These are phyloP conservation scores for Polyplosphaeria fusca DNA, from an alignment of 495 filamentous ascomycete genomes.

Conservation along the genomic window DNA sequence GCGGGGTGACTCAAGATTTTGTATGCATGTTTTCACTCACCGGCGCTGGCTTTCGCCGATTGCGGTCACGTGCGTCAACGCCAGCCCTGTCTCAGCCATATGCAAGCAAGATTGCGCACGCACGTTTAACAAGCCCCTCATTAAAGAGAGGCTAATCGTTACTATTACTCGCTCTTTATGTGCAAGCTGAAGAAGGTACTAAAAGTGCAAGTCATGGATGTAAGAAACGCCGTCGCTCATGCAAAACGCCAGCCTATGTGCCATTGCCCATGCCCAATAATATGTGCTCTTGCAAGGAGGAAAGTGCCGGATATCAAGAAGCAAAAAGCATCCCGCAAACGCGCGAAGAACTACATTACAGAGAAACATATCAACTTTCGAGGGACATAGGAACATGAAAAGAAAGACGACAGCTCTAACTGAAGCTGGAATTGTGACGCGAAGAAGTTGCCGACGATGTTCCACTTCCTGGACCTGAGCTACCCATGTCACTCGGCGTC, in stretches of 20 bases:
- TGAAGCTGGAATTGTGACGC: slow-evolving; percentile 30
- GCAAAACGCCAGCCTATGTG: slow-evolving; percentile 21
- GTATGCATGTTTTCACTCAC: slow-evolving; percentile 4
- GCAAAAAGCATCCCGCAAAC: no score
- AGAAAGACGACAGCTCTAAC: neutral
- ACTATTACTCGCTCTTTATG: slow-evolving; percentile 4
- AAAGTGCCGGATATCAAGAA: no score
- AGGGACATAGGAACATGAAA: no score
- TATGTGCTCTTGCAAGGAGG: neutral
- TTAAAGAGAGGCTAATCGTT: slow-evolving; percentile 14
- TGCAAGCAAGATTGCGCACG: no score
- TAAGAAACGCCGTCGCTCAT: slow-evolving; percentile 23
- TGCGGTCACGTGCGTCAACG: no score
- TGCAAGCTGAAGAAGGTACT: slow-evolving; percentile 18
- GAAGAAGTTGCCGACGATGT: neutral
- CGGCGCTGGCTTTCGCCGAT: no score
- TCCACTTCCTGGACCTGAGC: slow-evolving; percentile 24
- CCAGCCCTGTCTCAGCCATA: no score
- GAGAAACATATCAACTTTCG: no score
- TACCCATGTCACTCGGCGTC: slow-evolving; percentile 35
- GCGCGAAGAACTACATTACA: no score
- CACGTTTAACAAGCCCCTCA: neutral
- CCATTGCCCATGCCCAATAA: slow-evolving; percentile 1
- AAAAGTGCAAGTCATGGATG: slow-evolving; percentile 1
- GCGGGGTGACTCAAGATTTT: slow-evolving; percentile 29